A percentile compares a stretch with the other conserved stretches of the same genome.
phyloP scores from a whole-genome alignment of 176 grass and related monocot genomes.

The Hyparrhenia diplandra region DNA sequence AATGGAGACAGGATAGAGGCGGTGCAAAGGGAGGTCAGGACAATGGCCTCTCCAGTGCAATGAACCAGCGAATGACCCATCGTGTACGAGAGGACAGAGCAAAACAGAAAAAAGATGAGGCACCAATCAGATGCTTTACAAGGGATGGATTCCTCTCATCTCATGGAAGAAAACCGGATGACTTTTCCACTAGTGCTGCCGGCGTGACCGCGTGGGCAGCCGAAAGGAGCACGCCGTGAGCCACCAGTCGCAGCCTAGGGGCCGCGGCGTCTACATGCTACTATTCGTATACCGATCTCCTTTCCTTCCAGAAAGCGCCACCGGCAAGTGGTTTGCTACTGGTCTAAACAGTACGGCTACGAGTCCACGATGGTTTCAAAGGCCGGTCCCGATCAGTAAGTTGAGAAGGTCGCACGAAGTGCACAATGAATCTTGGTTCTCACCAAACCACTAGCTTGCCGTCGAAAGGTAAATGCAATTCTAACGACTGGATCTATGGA shows the following conservation, averaged over 20 bases:
- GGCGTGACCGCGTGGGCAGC: constrained; percentile 9
- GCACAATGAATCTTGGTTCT: background rate
- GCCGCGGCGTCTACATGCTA: constrained; percentile 2
- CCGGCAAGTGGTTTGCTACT: constrained; percentile 19
- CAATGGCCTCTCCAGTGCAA: background rate
- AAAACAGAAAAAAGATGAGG: background rate
- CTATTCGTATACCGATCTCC: background rate
- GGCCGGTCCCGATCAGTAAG: background rate
- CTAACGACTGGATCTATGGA: background rate
- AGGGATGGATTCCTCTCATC: constrained; percentile 17
- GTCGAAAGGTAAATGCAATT: background rate
- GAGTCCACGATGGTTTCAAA: background rate
- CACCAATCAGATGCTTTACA: background rate
- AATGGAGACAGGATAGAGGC: constrained; percentile 1
- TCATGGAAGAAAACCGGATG: constrained; percentile 32
- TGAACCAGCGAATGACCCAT: background rate
- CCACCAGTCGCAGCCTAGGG: too few relatives aligned
- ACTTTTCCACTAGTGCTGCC: constrained; percentile 30
- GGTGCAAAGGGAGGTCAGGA: background rate
- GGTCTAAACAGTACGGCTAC: background rate
- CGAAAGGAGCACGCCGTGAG: constrained; percentile 8
- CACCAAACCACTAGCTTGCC: too few relatives aligned
- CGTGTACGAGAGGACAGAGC: constrained; percentile 20
- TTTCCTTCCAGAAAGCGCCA: background rate
- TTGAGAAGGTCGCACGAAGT: background rate